A percentile compares a stretch with the other conserved stretches of the same genome.
These are phyloP conservation scores for Boletus sp. DNA, from an alignment of 1,284 basidiomycete species.

Conservation along the genomic window DNA sequence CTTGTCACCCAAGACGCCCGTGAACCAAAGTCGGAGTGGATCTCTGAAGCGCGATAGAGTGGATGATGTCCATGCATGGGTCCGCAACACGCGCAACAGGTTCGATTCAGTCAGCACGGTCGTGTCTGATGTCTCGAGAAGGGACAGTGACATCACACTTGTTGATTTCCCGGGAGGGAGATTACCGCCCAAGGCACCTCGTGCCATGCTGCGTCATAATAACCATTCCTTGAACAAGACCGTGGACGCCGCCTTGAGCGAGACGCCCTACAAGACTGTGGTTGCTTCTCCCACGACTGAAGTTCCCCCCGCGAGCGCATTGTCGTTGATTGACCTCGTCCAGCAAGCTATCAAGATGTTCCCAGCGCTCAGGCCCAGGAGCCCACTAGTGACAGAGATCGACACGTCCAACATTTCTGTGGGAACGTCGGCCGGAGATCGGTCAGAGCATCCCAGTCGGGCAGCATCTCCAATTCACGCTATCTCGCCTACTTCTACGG, in stretches of 20 bases:
- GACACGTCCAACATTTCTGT: constrained; percentile 5
- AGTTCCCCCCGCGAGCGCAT: neutral
- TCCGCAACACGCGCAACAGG: constrained; percentile 23
- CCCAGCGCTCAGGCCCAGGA: constrained; percentile 6
- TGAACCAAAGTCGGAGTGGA: constrained; percentile 8
- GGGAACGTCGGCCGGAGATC: constrained; percentile 5
- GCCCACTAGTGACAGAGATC: neutral
- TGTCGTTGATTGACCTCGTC: constrained; percentile 8
- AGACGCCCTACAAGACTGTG: constrained; percentile 5
- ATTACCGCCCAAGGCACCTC: constrained; percentile 30
- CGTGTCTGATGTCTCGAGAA: constrained; percentile 22
- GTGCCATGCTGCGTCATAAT: constrained; percentile 25
- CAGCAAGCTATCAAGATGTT: constrained; percentile 11
- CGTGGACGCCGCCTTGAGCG: neutral
- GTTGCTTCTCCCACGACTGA: constrained; percentile 13
- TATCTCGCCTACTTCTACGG: neutral
- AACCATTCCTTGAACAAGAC: neutral
- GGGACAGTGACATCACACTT: constrained; percentile 34
- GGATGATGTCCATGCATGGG: constrained; percentile 20
- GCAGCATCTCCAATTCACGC: neutral
- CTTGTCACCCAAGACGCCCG: constrained; percentile 8
- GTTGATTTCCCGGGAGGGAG: constrained; percentile 22
- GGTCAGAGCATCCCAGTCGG: neutral
- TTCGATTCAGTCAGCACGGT: constrained; percentile 18
- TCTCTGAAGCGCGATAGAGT: constrained; percentile 20